A percentile compares a stretch with the other conserved stretches of the same genome.
These are phyloP conservation scores for Silene noctiflora DNA, from an alignment of 179 eudicot species.

Conservation along the genomic window DNA sequence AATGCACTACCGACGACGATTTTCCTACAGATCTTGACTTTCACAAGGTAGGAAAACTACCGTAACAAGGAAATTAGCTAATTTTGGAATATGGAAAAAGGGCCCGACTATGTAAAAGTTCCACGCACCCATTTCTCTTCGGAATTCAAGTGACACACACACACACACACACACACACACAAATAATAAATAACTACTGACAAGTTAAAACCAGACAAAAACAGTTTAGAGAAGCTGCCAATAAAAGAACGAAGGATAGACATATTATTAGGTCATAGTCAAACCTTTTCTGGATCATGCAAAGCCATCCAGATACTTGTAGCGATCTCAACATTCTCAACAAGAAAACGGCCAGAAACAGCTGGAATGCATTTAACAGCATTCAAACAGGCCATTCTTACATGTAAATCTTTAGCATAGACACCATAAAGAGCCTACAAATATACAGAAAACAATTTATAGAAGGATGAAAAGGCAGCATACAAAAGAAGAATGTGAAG, in stretches of 20 bases:
- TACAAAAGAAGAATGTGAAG: background rate
- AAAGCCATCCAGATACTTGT: slow-evolving; percentile 94
- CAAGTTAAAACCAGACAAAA: background rate
- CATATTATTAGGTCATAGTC: slow-evolving; percentile 18
- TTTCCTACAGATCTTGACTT: background rate
- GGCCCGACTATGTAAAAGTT: background rate
- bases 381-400: slow-evolving; percentile 88
- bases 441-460: background rate
- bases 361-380: slow-evolving; percentile 96
- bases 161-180: background rate
- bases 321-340: slow-evolving; percentile 77
- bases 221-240: background rate
- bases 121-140: background rate
- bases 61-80: background rate
- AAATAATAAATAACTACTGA: background rate
- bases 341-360: slow-evolving; percentile 71
- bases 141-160: background rate
- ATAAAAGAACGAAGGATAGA: background rate
- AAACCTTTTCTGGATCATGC: slow-evolving; percentile 96
- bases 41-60: background rate
- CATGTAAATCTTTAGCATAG: slow-evolving; percentile 91
- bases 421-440: slow-evolving; percentile 81
- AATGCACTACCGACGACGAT: background rate
- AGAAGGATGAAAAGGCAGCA: slow-evolving; percentile 17
- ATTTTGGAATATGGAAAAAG: background rate